Base-by-base conservation (phyloP, 1,284 basidiomycete species). In the Ustilago loliicola region DNA sequence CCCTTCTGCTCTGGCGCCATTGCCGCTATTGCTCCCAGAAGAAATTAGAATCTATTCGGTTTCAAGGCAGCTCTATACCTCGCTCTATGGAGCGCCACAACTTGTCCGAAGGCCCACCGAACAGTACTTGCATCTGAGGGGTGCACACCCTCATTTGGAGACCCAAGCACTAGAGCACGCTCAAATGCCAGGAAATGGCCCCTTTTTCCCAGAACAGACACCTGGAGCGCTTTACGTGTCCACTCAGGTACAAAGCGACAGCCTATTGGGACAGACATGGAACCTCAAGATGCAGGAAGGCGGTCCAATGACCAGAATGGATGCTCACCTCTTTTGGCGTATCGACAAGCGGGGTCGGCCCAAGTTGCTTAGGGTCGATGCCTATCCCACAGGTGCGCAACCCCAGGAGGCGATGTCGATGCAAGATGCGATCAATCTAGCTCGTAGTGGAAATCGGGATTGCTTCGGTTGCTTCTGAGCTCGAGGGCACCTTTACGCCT, bases 241-340 rank as follows among this genome's bases (percentile, higher is more conserved):
- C 0, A 63, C 66, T 0, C 40, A 42, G 19, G 56, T 69, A 6
- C 40, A 13, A 0, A 56, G 51, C 19, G n/a, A 48, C 4, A 58
- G 51, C 29, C 21, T 17, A 1, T 34, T 62, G 7, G 66, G 66
- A 10, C 34, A 17, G n/a, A 42, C 15, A 9, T 69, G 61, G 66
- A 59, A 60, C 15, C 56, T 69, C 13, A 29, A 54, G 11, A 51
- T 59, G 9, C n/a, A 48, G 7, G 10, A 15, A 19, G 25, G 52
- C 9, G 55, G 52, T 2, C 45, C 21, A 10, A 10, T 29, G 25
- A 19, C 6, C 17, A 9, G 2, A 27, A 13, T 50, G 11, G 67
- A 70, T 32, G 67, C 67, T 3, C 52, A 50, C 7, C 23, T 64
- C n/a, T 50, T 55, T 19, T 70, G 61, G 67, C 6, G 53, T 8